Base-by-base conservation (phyloP, 768 basidiomycete genomes). In the Mycena olivaceomarginata region DNA sequence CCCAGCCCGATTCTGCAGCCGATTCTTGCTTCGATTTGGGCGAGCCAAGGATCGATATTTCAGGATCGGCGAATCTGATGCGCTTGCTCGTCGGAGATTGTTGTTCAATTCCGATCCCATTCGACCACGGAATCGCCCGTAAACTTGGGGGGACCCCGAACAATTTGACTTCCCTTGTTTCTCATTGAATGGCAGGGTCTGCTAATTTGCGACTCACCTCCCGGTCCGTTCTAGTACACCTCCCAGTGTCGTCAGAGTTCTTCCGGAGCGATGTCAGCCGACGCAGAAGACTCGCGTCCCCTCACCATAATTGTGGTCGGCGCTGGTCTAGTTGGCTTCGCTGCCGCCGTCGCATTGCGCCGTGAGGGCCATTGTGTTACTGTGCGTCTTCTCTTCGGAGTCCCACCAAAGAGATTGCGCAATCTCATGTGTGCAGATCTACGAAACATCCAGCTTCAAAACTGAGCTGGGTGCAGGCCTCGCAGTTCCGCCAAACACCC, bases 281-380 rank as follows among this genome's bases (percentile, higher is more conserved):
- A 51, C 51, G 9, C 57, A 37, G 12, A 71, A 41, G 60, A 70
- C 16, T 5, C 48, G 0, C 63, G 31, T 60, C 46, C 71, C 6
- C 76, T 73, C 51, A 41, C 5, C 16, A 20, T 74, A 22, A 70
- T 74, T 20, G 68, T 77, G 2, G 77, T 77, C 39, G 77, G 77
- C 37, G 77, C 77, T n/a, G 77, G 77, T 20, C 72, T 77, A 6
- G 77, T 74, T 5, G 77, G 77, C 5, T 66, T 77, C 31, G 72
- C 72, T n/a, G 72, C 77, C 39, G 77, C 77, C 31, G 46, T 67
- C 2, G 68, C 77, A 43, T 53, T 77, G 40, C 77, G 77, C 48
- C 77, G 72, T 20, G 11, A 77, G 25, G 77, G 77, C 0, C 77
- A 77, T 18, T 25, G 11, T 39, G 72, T 77, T 39, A 40, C 31